phyloP scores from a whole-genome alignment of 352 stramenopile species.

The Phytophthora tubulina region DNA sequence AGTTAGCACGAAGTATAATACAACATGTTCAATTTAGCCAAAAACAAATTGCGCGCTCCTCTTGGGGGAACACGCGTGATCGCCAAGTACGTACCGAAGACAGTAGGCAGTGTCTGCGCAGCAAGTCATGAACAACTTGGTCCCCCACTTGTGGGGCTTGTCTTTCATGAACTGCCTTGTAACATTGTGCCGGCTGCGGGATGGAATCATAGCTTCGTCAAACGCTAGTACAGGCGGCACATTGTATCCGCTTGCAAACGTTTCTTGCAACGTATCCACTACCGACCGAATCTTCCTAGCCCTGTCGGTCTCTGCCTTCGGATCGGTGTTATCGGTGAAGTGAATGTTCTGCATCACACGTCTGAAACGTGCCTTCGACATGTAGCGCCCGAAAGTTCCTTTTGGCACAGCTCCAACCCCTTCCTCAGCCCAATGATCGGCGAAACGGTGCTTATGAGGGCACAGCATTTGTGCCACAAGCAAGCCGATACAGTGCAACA shows the following conservation, averaged over 20 bases:
- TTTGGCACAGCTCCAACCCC: conserved; percentile 11
- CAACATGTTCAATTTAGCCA: conserved; percentile 1
- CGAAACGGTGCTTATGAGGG: conserved; percentile 11
- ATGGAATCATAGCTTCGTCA: conserved; percentile 28
- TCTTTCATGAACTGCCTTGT: too few relatives aligned
- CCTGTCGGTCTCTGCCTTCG: conserved; percentile 2
- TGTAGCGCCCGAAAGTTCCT: conserved; percentile 20
- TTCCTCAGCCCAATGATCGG: conserved; percentile 11
- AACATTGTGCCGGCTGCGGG: conserved; percentile 9
- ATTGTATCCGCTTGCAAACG: neutral
- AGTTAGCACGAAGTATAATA: neutral
- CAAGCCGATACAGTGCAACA: conserved; percentile 25
- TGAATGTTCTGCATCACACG: conserved; percentile 24
- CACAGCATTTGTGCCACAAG: conserved; percentile 17
- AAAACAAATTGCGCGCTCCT: neutral
- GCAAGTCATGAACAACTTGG: conserved; percentile 31
- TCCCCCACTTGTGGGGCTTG: conserved; percentile 5
- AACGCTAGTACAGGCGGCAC: conserved; percentile 18
- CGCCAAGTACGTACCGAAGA: neutral
- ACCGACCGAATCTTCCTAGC: conserved; percentile 19
- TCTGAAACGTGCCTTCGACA: conserved; percentile 21
- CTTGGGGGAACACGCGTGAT: neutral
- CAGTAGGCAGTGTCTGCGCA: conserved; percentile 22
- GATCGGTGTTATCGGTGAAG: neutral
- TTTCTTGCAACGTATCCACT: conserved; percentile 11